Conservation (phyloP, 2,329 filamentous ascomycete species). For the Zelopaecilomyces penicillatus region DNA sequence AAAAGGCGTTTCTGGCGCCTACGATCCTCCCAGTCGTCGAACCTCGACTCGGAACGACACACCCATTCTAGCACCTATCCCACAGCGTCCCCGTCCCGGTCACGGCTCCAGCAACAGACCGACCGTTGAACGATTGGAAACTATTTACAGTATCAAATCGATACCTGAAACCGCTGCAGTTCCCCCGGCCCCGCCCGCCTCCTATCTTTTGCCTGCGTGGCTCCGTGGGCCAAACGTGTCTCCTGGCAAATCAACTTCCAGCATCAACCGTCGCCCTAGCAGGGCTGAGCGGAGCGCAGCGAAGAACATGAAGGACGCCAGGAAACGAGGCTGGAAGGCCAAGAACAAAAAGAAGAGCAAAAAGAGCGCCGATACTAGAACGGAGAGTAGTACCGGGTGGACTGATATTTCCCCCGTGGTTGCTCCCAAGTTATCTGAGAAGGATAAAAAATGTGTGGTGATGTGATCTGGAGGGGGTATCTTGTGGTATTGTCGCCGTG, state of each 20-base stretch:
- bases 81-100: constrained; percentile 39
- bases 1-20: constrained; percentile 44
- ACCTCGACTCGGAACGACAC: constrained; percentile 30
- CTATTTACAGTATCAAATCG: constrained; percentile 37
- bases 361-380: constrained; percentile 20
- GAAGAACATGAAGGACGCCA: constrained; percentile 55
- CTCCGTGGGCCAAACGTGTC: constrained; percentile 27
- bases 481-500: too few relatives aligned
- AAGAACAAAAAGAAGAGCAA: constrained; percentile 28
- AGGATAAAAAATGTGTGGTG: constrained; percentile 42
- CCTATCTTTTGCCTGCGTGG: constrained; percentile 23
- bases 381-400: constrained; percentile 40
- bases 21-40: constrained; percentile 34
- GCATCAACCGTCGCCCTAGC: constrained; percentile 41
- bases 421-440: constrained; percentile 28
- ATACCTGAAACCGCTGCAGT: constrained; percentile 2
- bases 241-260: constrained; percentile 29
- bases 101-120: constrained; percentile 28
- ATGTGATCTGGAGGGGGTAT: constrained; percentile 32
- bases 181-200: constrained; percentile 8
- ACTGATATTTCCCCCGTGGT: constrained; percentile 38
- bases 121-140: constrained; percentile 46
- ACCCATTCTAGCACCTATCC: constrained; percentile 44
- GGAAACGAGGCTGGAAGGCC: constrained; percentile 46
- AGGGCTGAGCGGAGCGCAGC: constrained; percentile 52